Evolutionary conservation across 1,284 basidiomycete species (phyloP).

Genomic region (Tilletiopsis washingtonensis): DNA sequence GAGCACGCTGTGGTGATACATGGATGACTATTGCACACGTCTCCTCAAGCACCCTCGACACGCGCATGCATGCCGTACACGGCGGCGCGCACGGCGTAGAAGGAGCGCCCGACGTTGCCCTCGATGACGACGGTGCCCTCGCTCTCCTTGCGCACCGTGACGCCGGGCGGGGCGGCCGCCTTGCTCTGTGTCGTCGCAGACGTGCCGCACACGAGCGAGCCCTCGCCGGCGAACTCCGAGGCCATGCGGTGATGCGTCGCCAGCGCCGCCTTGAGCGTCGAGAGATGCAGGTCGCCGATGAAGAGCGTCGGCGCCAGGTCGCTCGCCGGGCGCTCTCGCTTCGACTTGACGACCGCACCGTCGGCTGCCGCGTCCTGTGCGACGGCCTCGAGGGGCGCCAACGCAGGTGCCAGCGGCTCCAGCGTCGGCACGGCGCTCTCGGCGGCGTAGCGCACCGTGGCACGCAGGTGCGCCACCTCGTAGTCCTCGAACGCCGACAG

Average conservation of each 20-base stretch:
- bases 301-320: slow-evolving; percentile 29
- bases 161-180: slow-evolving; percentile 13
- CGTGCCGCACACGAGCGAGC: slow-evolving; percentile 35
- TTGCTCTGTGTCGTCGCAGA: background rate
- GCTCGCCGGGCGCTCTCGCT: background rate
- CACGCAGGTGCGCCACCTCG: slow-evolving; percentile 83
- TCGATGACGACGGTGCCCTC: slow-evolving; percentile 39
- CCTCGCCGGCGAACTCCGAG: slow-evolving; percentile 45
- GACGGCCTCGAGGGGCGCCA: background rate
- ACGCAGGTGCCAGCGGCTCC: slow-evolving; percentile 27
- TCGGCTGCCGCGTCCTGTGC: background rate
- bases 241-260: slow-evolving; percentile 21
- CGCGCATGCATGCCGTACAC: slow-evolving; percentile 39
- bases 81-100: slow-evolving; percentile 24
- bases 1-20: too few species aligned
- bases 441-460: slow-evolving; percentile 69
- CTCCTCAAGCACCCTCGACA: too few species aligned
- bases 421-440: slow-evolving; percentile 61
- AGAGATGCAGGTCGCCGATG: slow-evolving; percentile 45
- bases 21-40: too few species aligned
- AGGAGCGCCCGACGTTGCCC: slow-evolving; percentile 30
- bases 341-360: background rate
- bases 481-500: slow-evolving; percentile 97
- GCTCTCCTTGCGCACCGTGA: slow-evolving; percentile 31
- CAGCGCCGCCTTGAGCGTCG: slow-evolving; percentile 30